A percentile compares a stretch with the other conserved stretches of the same genome.
Evolutionary conservation across 2,329 filamentous ascomycete genomes (phyloP).

Genomic region (Gliomastix tumulicola): DNA sequence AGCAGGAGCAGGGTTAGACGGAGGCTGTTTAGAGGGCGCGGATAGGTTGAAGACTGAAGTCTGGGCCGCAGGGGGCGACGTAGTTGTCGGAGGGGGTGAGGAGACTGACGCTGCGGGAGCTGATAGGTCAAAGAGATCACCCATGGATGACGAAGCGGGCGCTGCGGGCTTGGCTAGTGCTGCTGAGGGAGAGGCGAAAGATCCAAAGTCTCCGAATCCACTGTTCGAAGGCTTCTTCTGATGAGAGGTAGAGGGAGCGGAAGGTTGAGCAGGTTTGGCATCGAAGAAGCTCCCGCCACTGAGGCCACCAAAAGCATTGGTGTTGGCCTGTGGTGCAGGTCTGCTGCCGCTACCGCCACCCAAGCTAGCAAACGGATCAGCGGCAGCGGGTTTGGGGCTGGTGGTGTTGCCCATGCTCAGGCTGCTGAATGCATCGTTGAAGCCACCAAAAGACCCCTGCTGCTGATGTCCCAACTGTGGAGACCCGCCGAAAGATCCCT

Average conservation of each 20-base stretch:
- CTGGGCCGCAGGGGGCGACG: constrained; percentile 27
- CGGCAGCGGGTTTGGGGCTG: constrained; percentile 31
- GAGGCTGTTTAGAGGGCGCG: constrained; percentile 30
- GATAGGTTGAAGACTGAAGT: constrained; percentile 81
- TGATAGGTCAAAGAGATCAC: constrained; percentile 77
- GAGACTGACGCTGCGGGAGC: constrained; percentile 39
- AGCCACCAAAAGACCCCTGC: constrained; percentile 60
- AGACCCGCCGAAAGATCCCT: too few species aligned
- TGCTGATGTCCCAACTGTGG: too few species aligned
- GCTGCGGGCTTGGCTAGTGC: constrained; percentile 31
- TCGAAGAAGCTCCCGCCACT: constrained; percentile 83
- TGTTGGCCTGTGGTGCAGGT: constrained; percentile 18
- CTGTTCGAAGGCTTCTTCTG: constrained; percentile 47
- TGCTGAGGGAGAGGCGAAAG: constrained; percentile 40
- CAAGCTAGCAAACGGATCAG: constrained; percentile 57
- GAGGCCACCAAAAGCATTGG: constrained; percentile 40
- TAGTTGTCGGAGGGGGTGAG: constrained; percentile 32
- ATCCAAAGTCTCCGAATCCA: constrained; percentile 61
- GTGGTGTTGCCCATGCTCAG: constrained; percentile 32
- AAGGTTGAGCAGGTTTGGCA: constrained; percentile 54
- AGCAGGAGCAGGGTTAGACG: constrained; percentile 28
- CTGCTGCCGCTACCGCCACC: constrained; percentile 27
- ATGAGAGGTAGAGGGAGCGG: constrained; percentile 34
- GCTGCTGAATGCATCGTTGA: constrained; percentile 67
- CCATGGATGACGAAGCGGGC: constrained; percentile 52